Evolutionary conservation across 2,329 filamentous ascomycete species (phyloP), one percentile per base, ranked within the genome.

Genomic region (Fusarium sp.): DNA sequence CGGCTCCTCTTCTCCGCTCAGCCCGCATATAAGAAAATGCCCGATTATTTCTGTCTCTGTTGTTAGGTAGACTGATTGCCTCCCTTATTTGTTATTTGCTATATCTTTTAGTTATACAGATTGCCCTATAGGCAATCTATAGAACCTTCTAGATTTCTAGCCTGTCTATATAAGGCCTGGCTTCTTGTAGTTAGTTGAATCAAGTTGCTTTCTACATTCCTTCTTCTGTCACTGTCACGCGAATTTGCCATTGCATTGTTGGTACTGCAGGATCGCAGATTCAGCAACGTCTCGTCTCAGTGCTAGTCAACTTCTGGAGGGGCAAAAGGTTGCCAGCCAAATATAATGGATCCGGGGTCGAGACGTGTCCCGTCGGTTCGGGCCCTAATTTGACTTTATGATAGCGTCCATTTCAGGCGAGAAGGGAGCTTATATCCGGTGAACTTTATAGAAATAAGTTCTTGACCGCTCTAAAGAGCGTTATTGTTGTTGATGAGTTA

Each of bases 221-320:
- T 32, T 23, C n/a, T 48, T 50, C 45, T 60, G 63, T 50, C 44
- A 69, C 50, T 60, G 48, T 45, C 50, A 55, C 40, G 30, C 33
- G 50, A 30, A 37, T 17, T 62, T 33, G 40, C 42, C 32, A 42
- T 32, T 40, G 27, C 49, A 40, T 32, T 5, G 23, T 23, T 30
- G 30, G 54, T 40, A 38, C 48, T 73, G 67, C 57, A 66, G 67
- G 61, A 75, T 73, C 61, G 49, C 37, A 65, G 60, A 67, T 70
- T 60, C 60, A 65, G 63, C 64, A 56, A 52, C 60, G 52, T 53
- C 45, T 49, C 17, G 17, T 26, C 35, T 33, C 17, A 53, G 35
- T 23, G 41, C n/a, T 27, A 53, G 35, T 11, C 30, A 48, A 56
- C 30, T 23, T 27, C 23, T 33, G 50, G 26, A 48, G 42, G 30